phyloP scores from a whole-genome alignment of 139 green algal genomes.

The Nannochloris sp. region DNA sequence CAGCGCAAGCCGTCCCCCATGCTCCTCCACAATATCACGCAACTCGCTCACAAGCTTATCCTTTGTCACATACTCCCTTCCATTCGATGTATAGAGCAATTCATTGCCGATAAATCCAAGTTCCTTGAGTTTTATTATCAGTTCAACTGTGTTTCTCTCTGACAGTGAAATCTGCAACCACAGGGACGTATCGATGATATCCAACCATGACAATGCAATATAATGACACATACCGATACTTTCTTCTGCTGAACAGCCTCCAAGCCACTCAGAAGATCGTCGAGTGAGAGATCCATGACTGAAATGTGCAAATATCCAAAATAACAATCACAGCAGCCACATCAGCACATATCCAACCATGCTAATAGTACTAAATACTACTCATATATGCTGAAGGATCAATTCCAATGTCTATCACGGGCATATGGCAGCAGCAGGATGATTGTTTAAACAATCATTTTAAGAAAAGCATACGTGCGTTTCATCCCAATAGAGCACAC shows the following conservation, averaged over 20 bases:
- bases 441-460: neutral
- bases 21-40: slow-evolving; percentile 16
- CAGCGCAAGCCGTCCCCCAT: slow-evolving; percentile 64
- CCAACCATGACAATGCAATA: neutral
- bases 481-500: too few species aligned
- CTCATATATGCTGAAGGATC: too few species aligned
- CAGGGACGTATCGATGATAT: neutral
- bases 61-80: slow-evolving; percentile 76
- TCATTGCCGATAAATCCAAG: slow-evolving; percentile 63
- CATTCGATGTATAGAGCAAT: slow-evolving; percentile 76
- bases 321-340: neutral
- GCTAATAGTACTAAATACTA: neutral
- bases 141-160: slow-evolving; percentile 82
- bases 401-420: too few species aligned
- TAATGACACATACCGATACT: slow-evolving; percentile 24
- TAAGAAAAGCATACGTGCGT: neutral
- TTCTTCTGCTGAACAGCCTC: slow-evolving; percentile 59
- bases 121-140: slow-evolving; percentile 75
- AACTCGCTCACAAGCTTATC: slow-evolving; percentile 54
- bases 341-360: neutral
- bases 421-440: too few species aligned
- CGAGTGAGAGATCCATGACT: slow-evolving; percentile 44
- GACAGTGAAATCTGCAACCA: slow-evolving; percentile 45
- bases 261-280: slow-evolving; percentile 54
- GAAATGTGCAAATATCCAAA: neutral